These are phyloP conservation scores for Opeltia flavorubescens DNA, from an alignment of 495 filamentous ascomycete species.

Conservation along the genomic window DNA sequence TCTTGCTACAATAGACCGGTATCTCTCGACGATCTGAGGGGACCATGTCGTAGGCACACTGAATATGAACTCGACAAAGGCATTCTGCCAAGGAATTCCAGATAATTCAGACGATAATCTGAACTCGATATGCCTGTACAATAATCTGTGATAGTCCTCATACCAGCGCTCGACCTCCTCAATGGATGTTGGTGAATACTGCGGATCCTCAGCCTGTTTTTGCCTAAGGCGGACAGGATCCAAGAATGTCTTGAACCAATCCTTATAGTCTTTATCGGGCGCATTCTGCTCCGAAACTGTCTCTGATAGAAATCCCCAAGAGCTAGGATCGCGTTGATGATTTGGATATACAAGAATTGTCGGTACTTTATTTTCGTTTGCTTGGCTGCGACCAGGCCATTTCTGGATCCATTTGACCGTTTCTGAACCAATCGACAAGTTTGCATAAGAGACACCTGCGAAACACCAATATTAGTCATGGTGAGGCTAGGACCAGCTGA, in stretches of 20 bases:
- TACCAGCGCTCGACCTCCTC: slow-evolving; percentile 23
- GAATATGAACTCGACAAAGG: slow-evolving; percentile 25
- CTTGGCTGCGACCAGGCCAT: slow-evolving; percentile 25
- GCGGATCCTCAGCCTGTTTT: slow-evolving; percentile 13
- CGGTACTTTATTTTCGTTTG: slow-evolving; percentile 31
- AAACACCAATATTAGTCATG: slow-evolving; percentile 4
- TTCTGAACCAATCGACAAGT: slow-evolving; percentile 16
- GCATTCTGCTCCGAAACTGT: slow-evolving; percentile 14
- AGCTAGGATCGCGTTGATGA: slow-evolving; percentile 12
- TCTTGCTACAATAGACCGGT: slow-evolving; percentile 13
- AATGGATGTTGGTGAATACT: neutral
- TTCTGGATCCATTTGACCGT: slow-evolving; percentile 25
- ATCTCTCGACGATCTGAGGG: slow-evolving; percentile 17
- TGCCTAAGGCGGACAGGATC: slow-evolving; percentile 18
- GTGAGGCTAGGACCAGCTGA: neutral
- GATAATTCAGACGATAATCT: slow-evolving; percentile 16
- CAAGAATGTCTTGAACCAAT: slow-evolving; percentile 31
- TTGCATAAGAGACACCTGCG: slow-evolving; percentile 23
- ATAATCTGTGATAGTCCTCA: slow-evolving; percentile 18
- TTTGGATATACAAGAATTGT: slow-evolving; percentile 27
- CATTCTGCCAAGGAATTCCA: slow-evolving; percentile 12
- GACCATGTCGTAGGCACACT: slow-evolving; percentile 27
- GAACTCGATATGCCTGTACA: slow-evolving; percentile 21
- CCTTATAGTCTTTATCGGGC: slow-evolving; percentile 20
- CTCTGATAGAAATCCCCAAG: slow-evolving; percentile 28